phyloP scores from a whole-genome alignment of 495 filamentous ascomycete species.

The Emericellopsis terricola region DNA sequence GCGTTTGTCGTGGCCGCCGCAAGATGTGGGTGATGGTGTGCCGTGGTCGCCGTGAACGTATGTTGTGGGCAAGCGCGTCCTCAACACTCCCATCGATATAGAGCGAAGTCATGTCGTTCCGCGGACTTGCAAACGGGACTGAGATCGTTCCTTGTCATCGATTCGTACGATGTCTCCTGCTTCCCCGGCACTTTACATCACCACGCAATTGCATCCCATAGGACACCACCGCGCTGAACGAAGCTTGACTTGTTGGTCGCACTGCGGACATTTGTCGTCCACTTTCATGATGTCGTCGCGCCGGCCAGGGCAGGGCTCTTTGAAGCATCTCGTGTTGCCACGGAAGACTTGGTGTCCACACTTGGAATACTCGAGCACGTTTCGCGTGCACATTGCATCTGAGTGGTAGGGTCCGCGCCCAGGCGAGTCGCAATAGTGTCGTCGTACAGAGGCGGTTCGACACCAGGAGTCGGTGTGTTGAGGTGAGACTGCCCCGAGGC shows the following conservation, averaged over 20 bases:
- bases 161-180: too few species aligned
- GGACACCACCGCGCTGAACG: slow-evolving; percentile 2
- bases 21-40: too few species aligned
- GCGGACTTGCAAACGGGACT: too few species aligned
- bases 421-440: too few species aligned
- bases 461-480: neutral
- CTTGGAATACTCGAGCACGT: neutral
- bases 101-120: too few species aligned
- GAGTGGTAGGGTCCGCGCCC: too few species aligned
- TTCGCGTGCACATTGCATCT: slow-evolving; percentile 1
- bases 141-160: too few species aligned
- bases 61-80: too few species aligned
- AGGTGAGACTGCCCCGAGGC: neutral
- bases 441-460: neutral
- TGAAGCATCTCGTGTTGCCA: neutral
- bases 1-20: too few species aligned
- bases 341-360: neutral
- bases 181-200: neutral
- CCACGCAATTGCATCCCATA: slow-evolving; percentile 2
- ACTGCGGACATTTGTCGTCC: slow-evolving; percentile 1
- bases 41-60: too few species aligned
- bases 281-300: neutral
- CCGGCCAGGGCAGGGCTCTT: slow-evolving; percentile 1
- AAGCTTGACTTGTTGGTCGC: neutral
- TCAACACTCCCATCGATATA: too few species aligned